Evolutionary conservation across 140 eudicot genomes (phyloP), one percentile per base, ranked within the genome.

Genomic region (Anethum foeniculum): DNA sequence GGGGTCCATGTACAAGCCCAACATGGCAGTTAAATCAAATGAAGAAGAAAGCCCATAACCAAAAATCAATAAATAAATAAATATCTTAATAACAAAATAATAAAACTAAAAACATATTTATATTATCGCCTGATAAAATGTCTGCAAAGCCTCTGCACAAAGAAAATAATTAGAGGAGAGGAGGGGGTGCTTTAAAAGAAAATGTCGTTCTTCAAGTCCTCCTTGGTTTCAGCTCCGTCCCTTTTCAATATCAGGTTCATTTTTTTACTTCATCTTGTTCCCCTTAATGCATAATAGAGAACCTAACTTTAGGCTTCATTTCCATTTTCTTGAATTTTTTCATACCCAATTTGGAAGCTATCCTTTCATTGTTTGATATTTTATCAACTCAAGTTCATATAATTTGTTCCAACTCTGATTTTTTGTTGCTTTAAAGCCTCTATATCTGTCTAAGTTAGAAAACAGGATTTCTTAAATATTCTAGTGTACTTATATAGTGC

Each of bases 221-320:
- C 64, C 13, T 83, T 86, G 79, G 48, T 80, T 77, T 80, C 85
- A 43, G 48, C 82, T 80, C 86, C 89, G 5, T 65, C 80, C 60
- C 54, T 84, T 86, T 48, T 80, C n/a, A 15, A 36, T 52, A 60
- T 80, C 81, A 86, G 89, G 89, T 86, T 5, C 56, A 67, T 49
- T 49, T 58, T 62, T 60, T 51, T 49, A 16, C 49, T 23, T 52
- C 41, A 23, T 69, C 48, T 67, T 52, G 25, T 79, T 71, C 21
- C 19, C 10, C 48, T 19, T 18, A n/a, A n/a, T 43, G 9, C 27
- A 4, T 8, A 21, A 4, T 41, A 41, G 41, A 36, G 32, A 73
- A 9, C 56, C 30, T n/a, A n/a, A 10, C 19, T 41, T 27, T 44
- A 1, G 38, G 78, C 34, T 74, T 44, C 39, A 74, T 74, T 43